phyloP scores from a whole-genome alignment of 768 basidiomycete genomes.

The Ramaria sp. region DNA sequence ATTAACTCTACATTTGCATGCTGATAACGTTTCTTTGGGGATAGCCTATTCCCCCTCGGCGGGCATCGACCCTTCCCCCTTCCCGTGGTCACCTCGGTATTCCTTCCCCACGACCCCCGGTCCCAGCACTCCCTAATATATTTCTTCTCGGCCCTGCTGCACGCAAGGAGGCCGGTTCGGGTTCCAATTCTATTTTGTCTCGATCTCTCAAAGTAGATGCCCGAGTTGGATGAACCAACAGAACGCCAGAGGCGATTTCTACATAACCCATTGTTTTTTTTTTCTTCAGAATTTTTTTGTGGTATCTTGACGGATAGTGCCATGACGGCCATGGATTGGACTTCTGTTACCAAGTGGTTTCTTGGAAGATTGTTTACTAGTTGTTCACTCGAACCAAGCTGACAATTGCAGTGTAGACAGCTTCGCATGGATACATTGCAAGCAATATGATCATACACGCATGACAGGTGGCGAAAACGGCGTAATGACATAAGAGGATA shows the following conservation, averaged over 20 bases:
- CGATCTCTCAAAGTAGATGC: neutral
- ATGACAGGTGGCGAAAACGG: neutral
- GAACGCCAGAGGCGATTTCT: neutral
- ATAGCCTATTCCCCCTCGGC: neutral
- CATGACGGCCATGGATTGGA: neutral
- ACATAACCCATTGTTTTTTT: neutral
- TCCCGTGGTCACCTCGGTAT: neutral
- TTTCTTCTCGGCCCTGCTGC: slow-evolving; percentile 1
- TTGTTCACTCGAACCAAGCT: neutral
- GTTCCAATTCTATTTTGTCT: neutral
- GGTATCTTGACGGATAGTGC: neutral
- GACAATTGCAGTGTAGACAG: neutral
- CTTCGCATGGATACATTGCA: slow-evolving; percentile 3
- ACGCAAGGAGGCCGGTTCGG: neutral
- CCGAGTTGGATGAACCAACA: neutral
- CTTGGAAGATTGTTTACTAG: neutral
- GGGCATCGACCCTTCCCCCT: neutral
- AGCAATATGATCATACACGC: neutral
- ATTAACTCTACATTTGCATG: neutral
- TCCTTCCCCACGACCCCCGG: neutral
- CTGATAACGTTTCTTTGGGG: neutral
- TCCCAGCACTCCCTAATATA: neutral
- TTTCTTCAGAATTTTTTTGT: neutral
- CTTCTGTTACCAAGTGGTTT: neutral
- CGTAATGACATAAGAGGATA: neutral